Evolutionary conservation across 139 green algal genomes (phyloP).

Genomic region (Pleodorina starrii): DNA sequence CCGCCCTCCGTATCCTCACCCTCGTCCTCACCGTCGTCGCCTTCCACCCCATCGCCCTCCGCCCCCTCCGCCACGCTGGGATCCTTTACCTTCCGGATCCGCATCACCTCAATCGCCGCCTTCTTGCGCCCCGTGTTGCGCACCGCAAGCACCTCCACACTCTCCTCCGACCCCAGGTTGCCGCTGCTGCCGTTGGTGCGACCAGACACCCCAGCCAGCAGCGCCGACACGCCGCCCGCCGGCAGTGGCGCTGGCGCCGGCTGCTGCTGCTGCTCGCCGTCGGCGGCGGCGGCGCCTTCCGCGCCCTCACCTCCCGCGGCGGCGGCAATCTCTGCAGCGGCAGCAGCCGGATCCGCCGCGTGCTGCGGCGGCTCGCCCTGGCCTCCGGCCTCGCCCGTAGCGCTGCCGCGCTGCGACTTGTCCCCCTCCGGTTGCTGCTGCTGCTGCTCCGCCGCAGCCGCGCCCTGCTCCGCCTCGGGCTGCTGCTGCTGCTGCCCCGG

Average conservation of each 20-base stretch:
- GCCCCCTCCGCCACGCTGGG: background rate
- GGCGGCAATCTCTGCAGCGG: background rate
- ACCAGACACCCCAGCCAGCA: background rate
- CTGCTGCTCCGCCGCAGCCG: background rate
- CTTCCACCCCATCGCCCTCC: background rate
- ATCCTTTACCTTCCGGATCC: background rate
- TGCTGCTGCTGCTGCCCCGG: background rate
- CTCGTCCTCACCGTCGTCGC: background rate
- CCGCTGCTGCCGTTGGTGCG: background rate
- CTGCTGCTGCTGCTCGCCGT: too few relatives aligned
- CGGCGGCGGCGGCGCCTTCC: background rate
- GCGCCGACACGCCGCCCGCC: background rate
- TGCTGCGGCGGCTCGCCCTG: too few relatives aligned
- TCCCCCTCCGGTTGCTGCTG: background rate
- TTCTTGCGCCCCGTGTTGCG: slow-evolving; percentile 29
- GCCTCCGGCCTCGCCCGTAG: background rate
- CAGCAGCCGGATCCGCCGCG: background rate
- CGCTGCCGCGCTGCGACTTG: background rate
- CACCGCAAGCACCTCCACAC: slow-evolving; percentile 36
- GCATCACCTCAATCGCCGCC: background rate
- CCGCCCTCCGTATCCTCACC: background rate
- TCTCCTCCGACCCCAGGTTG: slow-evolving; percentile 6
- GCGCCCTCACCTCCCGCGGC: background rate
- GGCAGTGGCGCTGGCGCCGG: background rate
- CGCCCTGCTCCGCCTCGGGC: too few relatives aligned